Evolutionary conservation across 106 monocot genomes (phyloP).

Genomic region (Cymbidium sinense): DNA sequence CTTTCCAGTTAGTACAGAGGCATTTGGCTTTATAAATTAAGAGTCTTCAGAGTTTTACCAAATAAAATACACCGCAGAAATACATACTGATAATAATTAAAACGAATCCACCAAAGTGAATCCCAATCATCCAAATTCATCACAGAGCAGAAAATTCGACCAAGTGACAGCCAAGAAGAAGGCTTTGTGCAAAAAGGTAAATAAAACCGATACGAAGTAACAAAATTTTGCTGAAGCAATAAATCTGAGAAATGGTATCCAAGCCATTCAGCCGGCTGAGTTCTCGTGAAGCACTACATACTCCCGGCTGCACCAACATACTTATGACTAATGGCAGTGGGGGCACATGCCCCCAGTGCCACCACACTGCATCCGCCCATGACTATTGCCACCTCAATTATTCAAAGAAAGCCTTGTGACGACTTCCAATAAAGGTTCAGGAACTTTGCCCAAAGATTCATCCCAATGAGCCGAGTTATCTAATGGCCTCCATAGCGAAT

Average conservation of each 20-base stretch:
- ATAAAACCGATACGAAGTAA: not conserved
- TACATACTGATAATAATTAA: not conserved
- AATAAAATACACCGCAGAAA: not conserved
- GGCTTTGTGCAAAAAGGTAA: too few relatives aligned
- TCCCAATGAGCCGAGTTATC: too few relatives aligned
- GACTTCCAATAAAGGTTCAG: too few relatives aligned
- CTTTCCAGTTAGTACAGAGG: too few relatives aligned
- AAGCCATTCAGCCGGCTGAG: not conserved
- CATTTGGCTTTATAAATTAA: too few relatives aligned
- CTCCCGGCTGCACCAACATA: conserved; percentile 4
- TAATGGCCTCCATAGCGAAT: too few relatives aligned
- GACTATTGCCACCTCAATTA: too few relatives aligned
- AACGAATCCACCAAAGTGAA: not conserved
- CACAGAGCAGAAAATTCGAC: not conserved
- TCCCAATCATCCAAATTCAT: not conserved
- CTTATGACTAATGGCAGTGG: too few relatives aligned
- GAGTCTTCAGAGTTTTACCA: not conserved
- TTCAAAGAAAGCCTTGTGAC: too few relatives aligned
- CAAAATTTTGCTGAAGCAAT: not conserved
- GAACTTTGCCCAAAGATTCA: too few relatives aligned
- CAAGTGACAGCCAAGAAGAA: not conserved
- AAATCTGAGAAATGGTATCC: not conserved
- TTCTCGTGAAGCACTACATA: conserved; percentile 11
- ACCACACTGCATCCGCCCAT: too few relatives aligned
- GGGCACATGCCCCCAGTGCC: too few relatives aligned